phyloP scores from a whole-genome alignment of 305 asterid species.

The Striga hermonthica region DNA sequence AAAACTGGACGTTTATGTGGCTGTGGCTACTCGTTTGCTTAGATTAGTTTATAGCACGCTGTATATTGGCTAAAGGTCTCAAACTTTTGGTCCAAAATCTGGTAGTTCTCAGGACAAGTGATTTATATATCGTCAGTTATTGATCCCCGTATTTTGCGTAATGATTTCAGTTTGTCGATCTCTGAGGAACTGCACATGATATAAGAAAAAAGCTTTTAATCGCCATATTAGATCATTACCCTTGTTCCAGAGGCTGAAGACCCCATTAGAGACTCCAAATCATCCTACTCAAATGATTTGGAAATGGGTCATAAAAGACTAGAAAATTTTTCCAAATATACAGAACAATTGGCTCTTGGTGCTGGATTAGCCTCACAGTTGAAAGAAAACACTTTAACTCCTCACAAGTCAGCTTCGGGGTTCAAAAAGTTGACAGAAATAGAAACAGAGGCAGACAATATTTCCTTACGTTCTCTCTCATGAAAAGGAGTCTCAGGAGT shows the following conservation, averaged over 20 bases:
- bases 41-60: no score
- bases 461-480: no score
- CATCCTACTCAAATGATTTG: constrained; percentile 32
- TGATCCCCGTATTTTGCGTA: no score
- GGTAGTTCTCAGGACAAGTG: constrained; percentile 14
- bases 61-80: constrained; percentile 6
- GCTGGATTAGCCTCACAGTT: constrained; percentile 31
- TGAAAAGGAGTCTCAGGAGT: no score
- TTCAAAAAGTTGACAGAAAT: constrained; percentile 31
- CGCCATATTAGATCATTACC: constrained; percentile 76
- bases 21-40: no score
- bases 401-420: constrained; percentile 31
- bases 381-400: constrained; percentile 30
- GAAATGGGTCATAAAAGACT: constrained; percentile 30
- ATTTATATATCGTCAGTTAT: constrained; percentile 17
- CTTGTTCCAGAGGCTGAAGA: constrained; percentile 45
- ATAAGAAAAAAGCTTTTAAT: constrained; percentile 62
- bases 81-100: background rate
- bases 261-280: constrained; percentile 36
- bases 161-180: constrained; percentile 68
- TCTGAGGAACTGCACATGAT: constrained; percentile 73
- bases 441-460: constrained; percentile 20
- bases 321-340: constrained; percentile 34
- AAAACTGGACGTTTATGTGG: no score
- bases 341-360: constrained; percentile 32